Evolutionary conservation across 1,139 yeast species (phyloP).

Genomic region (Debaryomycetaceae sp.): DNA sequence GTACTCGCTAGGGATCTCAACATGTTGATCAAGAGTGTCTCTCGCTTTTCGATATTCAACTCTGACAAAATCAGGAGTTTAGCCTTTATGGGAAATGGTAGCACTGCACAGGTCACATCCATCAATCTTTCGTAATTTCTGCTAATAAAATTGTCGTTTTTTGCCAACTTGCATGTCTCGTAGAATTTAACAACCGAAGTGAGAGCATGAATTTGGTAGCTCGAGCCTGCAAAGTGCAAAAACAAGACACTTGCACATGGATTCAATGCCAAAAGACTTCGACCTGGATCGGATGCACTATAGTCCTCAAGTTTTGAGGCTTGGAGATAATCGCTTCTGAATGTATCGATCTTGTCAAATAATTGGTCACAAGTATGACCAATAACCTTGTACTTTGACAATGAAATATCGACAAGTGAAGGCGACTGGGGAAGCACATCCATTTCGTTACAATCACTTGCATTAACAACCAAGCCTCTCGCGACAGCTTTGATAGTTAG

Average conservation of each 20-base stretch:
- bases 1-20: conserved; percentile 24
- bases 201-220: conserved; percentile 34
- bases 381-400: not conserved
- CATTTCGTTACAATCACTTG: too few relatives aligned
- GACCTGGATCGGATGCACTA: conserved; percentile 1
- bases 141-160: conserved; percentile 1
- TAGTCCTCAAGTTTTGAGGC: conserved; percentile 9
- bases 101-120: conserved; percentile 47
- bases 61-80: conserved; percentile 32
- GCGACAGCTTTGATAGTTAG: conserved; percentile 46
- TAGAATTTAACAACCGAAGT: conserved; percentile 24
- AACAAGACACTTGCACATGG: conserved; percentile 56
- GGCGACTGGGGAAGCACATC: conserved; percentile 15
- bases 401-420: conserved; percentile 17
- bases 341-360: conserved; percentile 31
- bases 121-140: conserved; percentile 27
- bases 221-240: conserved; percentile 39
- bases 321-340: conserved; percentile 30
- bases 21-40: conserved; percentile 20
- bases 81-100: conserved; percentile 46
- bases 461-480: conserved; percentile 25
- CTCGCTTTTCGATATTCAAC: conserved; percentile 22
- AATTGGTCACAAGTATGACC: conserved; percentile 16
- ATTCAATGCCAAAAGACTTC: conserved; percentile 38
- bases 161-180: conserved; percentile 12